phyloP scores from a whole-genome alignment of 192 early-diverging fungal species.

The Cetraspora pellucida region DNA sequence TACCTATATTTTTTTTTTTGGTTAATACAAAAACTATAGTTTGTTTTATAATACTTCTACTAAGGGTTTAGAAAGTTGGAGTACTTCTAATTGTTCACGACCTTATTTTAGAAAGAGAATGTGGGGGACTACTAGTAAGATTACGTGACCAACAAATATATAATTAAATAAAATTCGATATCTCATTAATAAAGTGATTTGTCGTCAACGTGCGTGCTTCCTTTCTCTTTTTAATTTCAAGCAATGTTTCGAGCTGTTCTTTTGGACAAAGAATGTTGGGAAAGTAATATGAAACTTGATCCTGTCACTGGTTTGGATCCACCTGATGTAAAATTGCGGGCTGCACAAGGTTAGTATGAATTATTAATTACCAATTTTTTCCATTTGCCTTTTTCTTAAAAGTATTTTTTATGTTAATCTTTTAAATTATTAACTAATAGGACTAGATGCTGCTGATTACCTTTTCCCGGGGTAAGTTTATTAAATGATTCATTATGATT shows the following conservation, averaged over 20 bases:
- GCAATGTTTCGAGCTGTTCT: slow-evolving; percentile 85
- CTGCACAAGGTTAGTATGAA: slow-evolving; percentile 60
- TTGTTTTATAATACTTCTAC: background rate
- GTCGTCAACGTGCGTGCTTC: background rate
- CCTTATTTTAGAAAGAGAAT: slow-evolving; percentile 86
- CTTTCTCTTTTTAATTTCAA: slow-evolving; percentile 29
- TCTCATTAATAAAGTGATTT: background rate
- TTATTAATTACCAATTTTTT: background rate
- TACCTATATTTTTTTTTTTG: background rate
- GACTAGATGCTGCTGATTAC: slow-evolving; percentile 89
- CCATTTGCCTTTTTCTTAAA: background rate
- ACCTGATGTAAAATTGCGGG: slow-evolving; percentile 75
- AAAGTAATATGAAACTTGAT: slow-evolving; percentile 80
- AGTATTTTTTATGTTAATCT: background rate
- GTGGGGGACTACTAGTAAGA: slow-evolving; percentile 76
- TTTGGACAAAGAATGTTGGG: slow-evolving; percentile 88
- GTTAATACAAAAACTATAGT: background rate
- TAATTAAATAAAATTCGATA: too few relatives aligned
- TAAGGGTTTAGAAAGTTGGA: slow-evolving; percentile 82
- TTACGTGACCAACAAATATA: too few relatives aligned
- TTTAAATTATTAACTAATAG: slow-evolving; percentile 35
- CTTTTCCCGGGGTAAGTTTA: slow-evolving; percentile 74
- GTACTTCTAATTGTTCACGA: slow-evolving; percentile 70
- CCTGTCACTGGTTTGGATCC: slow-evolving; percentile 84
- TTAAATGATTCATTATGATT: background rate